These are phyloP conservation scores for Corchorus capsularis DNA, from an alignment of 345 rosid species.

Conservation along the genomic window DNA sequence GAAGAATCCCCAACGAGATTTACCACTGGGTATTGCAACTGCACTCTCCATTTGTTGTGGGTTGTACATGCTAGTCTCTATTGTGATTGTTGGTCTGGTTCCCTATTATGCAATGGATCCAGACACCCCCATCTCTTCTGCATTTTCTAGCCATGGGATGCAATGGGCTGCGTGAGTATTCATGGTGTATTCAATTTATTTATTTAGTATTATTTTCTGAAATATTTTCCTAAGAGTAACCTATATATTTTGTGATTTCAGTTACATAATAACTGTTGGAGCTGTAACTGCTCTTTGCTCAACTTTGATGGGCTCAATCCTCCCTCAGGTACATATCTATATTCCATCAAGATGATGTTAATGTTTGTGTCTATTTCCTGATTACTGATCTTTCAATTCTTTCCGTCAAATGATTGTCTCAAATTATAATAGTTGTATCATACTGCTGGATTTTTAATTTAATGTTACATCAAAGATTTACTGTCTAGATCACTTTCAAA, in stretches of 20 bases:
- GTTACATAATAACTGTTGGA: slow-evolving; percentile 82
- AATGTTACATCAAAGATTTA: background rate
- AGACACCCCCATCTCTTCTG: slow-evolving; percentile 97
- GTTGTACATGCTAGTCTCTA: slow-evolving; percentile 90
- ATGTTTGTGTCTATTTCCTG: background rate
- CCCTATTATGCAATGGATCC: slow-evolving; percentile 97
- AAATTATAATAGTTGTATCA: background rate
- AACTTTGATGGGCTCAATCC: slow-evolving; percentile 89
- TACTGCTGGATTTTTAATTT: background rate
- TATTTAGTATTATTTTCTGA: slow-evolving; percentile 6
- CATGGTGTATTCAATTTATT: slow-evolving; percentile 1
- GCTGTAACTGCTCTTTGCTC: slow-evolving; percentile 96
- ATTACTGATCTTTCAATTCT: background rate
- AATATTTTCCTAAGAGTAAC: background rate
- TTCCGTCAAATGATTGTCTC: background rate
- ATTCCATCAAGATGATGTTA: background rate
- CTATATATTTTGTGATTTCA: slow-evolving; percentile 36
- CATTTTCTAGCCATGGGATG: slow-evolving; percentile 88
- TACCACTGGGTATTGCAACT: slow-evolving; percentile 89
- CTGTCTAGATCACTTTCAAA: background rate
- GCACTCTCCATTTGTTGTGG: slow-evolving; percentile 86
- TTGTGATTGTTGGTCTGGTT: slow-evolving; percentile 88
- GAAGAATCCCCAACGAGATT: slow-evolving; percentile 94
- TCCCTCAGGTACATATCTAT: slow-evolving; percentile 74
- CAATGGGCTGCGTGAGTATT: slow-evolving; percentile 95